phyloP scores from a whole-genome alignment of 2,329 filamentous ascomycete species.

The Leptographium procerum region DNA sequence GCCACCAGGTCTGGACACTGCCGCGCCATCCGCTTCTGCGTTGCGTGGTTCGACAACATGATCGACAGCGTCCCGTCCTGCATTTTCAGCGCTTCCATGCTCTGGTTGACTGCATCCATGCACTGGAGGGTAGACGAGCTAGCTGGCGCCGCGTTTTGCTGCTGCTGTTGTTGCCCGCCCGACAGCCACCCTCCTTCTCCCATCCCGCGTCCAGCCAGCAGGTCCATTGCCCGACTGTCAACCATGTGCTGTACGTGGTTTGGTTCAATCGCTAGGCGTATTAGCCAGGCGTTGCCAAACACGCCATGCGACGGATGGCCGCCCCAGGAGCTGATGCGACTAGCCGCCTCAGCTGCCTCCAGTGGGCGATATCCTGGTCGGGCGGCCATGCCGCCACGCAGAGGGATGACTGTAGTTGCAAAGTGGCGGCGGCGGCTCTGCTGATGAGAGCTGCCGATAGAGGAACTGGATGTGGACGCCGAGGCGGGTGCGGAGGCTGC shows the following conservation, averaged over 20 bases:
- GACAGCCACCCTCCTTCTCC: neutral
- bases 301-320: conserved; percentile 9
- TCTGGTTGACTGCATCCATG: conserved; percentile 8
- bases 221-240: conserved; percentile 2
- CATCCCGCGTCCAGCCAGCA: neutral
- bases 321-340: conserved; percentile 10
- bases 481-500: too few relatives aligned
- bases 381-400: conserved; percentile 5
- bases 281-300: conserved; percentile 13
- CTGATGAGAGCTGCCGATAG: neutral
- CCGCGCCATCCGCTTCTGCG: conserved; percentile 13
- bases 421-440: conserved; percentile 8
- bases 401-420: conserved; percentile 11
- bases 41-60: conserved; percentile 12
- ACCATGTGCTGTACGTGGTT: conserved; percentile 8
- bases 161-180: neutral
- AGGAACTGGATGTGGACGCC: neutral
- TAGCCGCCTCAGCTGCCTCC: conserved; percentile 1
- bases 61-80: conserved; percentile 9
- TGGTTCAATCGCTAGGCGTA: conserved; percentile 10
- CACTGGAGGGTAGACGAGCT: neutral
- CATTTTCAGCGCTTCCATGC: conserved; percentile 1
- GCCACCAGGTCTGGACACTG: conserved; percentile 14
- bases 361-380: conserved; percentile 12
- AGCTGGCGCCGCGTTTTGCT: neutral